Conservation (phyloP, 2,329 filamentous ascomycete genomes). For the Fusarium sp. region DNA sequence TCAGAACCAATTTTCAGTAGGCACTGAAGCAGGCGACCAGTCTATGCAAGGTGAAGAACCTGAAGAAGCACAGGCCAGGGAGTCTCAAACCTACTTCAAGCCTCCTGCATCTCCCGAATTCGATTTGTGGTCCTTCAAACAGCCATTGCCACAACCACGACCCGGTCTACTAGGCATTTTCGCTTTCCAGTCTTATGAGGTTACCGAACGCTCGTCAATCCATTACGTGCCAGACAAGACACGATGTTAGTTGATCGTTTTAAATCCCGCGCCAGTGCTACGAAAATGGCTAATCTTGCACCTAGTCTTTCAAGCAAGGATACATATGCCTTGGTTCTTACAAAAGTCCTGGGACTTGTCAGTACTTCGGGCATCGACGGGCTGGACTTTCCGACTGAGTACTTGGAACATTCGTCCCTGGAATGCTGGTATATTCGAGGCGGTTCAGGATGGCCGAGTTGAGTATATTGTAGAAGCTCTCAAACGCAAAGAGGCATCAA, state of each 20-base stretch:
- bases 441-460: no score
- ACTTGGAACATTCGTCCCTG: not conserved
- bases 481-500: not conserved
- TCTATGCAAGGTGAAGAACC: rapidly evolving
- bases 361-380: not conserved
- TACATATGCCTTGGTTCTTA: not conserved
- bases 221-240: not conserved
- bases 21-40: rapidly evolving
- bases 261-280: rapidly evolving
- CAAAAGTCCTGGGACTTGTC: conserved; percentile 19
- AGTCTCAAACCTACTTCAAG: rapidly evolving
- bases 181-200: not conserved
- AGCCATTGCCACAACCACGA: rapidly evolving
- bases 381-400: conserved; percentile 16
- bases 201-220: rapidly evolving
- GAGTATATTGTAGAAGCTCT: not conserved
- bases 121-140: rapidly evolving
- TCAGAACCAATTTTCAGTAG: rapidly evolving
- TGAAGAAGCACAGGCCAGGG: rapidly evolving
- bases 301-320: not conserved
- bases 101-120: rapidly evolving
- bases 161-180: rapidly evolving
- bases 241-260: no score
- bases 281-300: rapidly evolving
- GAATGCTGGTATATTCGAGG: no score